phyloP scores from a whole-genome alignment of 495 filamentous ascomycete genomes.

The Bryoglossum gracile region DNA sequence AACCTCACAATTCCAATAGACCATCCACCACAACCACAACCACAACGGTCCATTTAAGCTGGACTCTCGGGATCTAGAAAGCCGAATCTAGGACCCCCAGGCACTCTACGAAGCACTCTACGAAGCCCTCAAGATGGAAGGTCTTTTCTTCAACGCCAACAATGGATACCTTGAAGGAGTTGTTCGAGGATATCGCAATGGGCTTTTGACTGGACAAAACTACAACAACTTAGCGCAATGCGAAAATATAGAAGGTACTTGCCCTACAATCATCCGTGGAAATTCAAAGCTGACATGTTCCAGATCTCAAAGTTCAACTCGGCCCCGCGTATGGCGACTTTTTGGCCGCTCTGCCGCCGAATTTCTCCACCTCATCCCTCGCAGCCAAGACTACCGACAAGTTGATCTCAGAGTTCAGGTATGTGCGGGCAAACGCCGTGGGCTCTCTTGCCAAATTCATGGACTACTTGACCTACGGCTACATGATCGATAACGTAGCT shows the following conservation, averaged over 20 bases:
- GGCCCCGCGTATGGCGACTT: constrained; percentile 96
- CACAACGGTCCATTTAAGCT: no score
- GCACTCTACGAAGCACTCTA: no score
- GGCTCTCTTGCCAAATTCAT: constrained; percentile 89
- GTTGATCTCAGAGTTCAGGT: constrained; percentile 94
- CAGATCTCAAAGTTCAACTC: constrained; percentile 97
- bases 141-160: constrained; percentile 92
- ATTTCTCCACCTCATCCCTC: constrained; percentile 91
- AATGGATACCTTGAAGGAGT: constrained; percentile 97
- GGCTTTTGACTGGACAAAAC: constrained; percentile 80
- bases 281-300: not conserved
- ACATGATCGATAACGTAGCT: constrained; percentile 99
- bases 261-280: not conserved
- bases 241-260: constrained; percentile 93
- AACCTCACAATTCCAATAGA: no score
- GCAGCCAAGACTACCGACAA: constrained; percentile 96
- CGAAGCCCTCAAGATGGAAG: constrained; percentile 78
- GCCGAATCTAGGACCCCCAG: no score
- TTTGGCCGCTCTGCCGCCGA: constrained; percentile 87
- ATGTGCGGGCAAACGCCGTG: constrained; percentile 84
- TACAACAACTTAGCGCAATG: constrained; percentile 97
- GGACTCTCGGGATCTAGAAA: no score
- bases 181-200: constrained; percentile 93
- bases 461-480: constrained; percentile 95
- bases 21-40: no score